Percentiles rank a stretch among this genome's conserved stretches.
Conservation (phyloP, 441 rosid species). For the Pelargonium australe region DNA sequence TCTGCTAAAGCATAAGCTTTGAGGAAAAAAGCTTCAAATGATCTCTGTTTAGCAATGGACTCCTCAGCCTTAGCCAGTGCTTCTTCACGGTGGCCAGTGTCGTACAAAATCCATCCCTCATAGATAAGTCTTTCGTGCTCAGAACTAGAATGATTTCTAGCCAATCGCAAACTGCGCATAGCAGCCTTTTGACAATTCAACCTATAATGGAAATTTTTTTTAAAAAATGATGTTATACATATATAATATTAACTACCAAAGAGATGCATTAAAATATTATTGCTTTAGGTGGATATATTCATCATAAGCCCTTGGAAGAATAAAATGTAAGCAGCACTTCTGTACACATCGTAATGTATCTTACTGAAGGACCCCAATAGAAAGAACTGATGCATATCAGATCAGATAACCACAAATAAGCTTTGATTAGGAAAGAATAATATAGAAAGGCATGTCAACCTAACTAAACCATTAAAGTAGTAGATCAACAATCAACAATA, state of each 20-base stretch:
- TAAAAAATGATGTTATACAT: background rate
- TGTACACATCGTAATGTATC: background rate
- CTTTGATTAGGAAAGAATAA: too few relatives aligned
- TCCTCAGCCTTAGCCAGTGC: constrained; percentile 88
- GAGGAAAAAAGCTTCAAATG: constrained; percentile 94
- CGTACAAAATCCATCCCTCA: constrained; percentile 94
- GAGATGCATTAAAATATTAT: background rate
- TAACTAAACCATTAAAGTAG: too few relatives aligned
- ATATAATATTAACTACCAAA: too few relatives aligned
- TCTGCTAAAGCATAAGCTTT: constrained; percentile 90
- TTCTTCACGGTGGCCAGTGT: constrained; percentile 94
- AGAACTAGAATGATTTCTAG: constrained; percentile 70
- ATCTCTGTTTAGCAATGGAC: constrained; percentile 73
- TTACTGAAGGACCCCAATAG: too few relatives aligned
- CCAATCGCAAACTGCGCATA: constrained; percentile 80
- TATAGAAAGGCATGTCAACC: too few relatives aligned
- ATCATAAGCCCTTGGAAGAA: too few relatives aligned
- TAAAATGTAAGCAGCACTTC: background rate
- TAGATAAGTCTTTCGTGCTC: constrained; percentile 89
- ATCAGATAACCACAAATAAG: too few relatives aligned
- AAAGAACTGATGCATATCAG: too few relatives aligned
- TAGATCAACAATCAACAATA: too few relatives aligned
- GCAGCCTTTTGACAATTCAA: constrained; percentile 93
- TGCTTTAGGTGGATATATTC: too few relatives aligned
- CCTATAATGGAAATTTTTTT: constrained; percentile 30